phyloP scores from a whole-genome alignment of 768 basidiomycete genomes.

The Mycena sanguinolenta region DNA sequence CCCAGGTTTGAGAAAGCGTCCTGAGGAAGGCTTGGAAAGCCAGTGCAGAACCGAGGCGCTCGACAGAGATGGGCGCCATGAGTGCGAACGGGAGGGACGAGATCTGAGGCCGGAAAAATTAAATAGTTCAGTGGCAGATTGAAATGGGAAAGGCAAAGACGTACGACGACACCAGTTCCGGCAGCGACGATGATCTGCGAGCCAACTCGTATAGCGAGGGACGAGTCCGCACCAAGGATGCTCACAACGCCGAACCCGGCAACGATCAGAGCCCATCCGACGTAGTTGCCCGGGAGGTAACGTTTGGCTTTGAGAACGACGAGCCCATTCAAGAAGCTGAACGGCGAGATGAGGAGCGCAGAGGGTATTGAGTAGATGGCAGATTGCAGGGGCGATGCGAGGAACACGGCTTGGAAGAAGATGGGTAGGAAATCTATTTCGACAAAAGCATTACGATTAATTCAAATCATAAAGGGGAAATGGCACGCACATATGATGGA shows the following conservation, averaged over 20 bases:
- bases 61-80: slow-evolving; percentile 15
- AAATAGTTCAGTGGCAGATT: background rate
- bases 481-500: slow-evolving; percentile 9
- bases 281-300: slow-evolving; percentile 4
- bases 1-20: slow-evolving; percentile 11
- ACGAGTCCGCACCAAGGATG: background rate
- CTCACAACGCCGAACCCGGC: slow-evolving; percentile 1
- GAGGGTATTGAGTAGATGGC: slow-evolving; percentile 10
- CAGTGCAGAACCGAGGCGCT: slow-evolving; percentile 5
- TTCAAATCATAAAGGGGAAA: background rate
- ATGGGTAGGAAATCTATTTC: slow-evolving; percentile 9
- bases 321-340: slow-evolving; percentile 9
- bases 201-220: background rate
- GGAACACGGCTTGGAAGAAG: slow-evolving; percentile 14
- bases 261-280: background rate
- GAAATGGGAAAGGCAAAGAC: too few relatives aligned
- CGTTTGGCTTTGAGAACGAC: background rate
- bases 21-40: slow-evolving; percentile 12
- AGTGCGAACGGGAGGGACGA: slow-evolving; percentile 11
- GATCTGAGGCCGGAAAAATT: too few relatives aligned
- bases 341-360: background rate
- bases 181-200: slow-evolving; percentile 7
- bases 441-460: background rate
- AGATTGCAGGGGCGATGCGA: slow-evolving; percentile 11
- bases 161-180: slow-evolving; percentile 1